Evolutionary conservation across 2,329 filamentous ascomycete genomes (phyloP), one percentile per base, ranked within the genome.

Genomic region (Nakataea oryzae): DNA sequence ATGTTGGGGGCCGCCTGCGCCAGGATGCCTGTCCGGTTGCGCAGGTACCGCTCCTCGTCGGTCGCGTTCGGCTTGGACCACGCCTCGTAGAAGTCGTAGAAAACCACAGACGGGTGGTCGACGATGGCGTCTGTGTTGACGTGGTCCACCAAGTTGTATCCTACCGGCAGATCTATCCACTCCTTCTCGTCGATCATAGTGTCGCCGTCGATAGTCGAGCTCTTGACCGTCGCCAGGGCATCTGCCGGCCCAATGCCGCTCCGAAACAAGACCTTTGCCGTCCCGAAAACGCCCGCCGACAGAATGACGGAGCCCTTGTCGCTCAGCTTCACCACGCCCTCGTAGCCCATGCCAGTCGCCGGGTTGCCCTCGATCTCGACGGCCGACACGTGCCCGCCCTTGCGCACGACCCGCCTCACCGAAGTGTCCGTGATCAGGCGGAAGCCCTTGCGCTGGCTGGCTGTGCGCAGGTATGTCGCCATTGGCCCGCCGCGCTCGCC

Each of bases 281-380:
- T 86, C n/a, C 86, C 86, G 65, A 91, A 89, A 1, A 87, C 77
- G 58, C 88, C 88, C 1, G 86, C 83, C 24, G 88, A 82, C 34
- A 90, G 75, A 66, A 91, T 82, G 57, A 91, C 86, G 60, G 86
- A 82, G 14, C 88, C 88, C 21, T 79, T 82, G 54, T 74, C 72
- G 27, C 85, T 85, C 62, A 90, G 73, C 8, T 84, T 85, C 66
- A 90, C 78, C 13, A 80, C 81, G 8, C 86, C 85, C 47, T 75
- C 77, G 66, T 82, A 81, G 13, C 86, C 86, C n/a, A 79, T 81
- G 34, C 76, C 70, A 30, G 55, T 58, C 74, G 72, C 62, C 76
- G 77, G 56, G 79, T 73, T 66, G 82, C 79, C 73, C 67, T 83
- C 79, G 26, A 86, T 78, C 67, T 87, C 81, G 26, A 87, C 78